Evolutionary conservation across 768 basidiomycete genomes (phyloP).

Genomic region (Mycena kentingensis): DNA sequence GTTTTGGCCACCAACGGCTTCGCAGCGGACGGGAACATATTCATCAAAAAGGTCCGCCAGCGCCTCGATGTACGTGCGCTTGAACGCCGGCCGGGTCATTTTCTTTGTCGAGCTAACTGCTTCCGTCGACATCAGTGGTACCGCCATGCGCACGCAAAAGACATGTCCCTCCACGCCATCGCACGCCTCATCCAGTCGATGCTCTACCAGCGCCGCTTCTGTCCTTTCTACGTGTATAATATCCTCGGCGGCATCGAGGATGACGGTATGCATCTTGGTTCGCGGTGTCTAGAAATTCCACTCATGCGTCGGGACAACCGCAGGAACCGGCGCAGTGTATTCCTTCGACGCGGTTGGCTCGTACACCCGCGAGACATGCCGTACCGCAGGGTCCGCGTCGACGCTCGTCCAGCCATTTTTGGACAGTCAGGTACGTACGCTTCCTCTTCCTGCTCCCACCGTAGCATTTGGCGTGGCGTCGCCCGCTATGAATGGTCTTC

Average conservation of each 20-base stretch:
- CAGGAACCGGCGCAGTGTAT: slow-evolving; percentile 95
- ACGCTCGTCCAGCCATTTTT: slow-evolving; percentile 94
- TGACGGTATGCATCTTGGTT: slow-evolving; percentile 66
- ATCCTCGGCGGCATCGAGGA: slow-evolving; percentile 96
- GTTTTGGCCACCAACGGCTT: slow-evolving; percentile 97
- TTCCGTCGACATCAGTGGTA: slow-evolving; percentile 81
- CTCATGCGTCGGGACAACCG: too few species aligned
- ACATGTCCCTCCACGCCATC: slow-evolving; percentile 93
- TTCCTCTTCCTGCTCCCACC: background rate
- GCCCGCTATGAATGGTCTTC: background rate
- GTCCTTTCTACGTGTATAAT: slow-evolving; percentile 98
- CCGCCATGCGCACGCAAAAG: slow-evolving; percentile 93
- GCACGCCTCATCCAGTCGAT: slow-evolving; percentile 97
- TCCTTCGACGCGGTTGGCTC: slow-evolving; percentile 99
- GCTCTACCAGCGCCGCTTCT: slow-evolving; percentile 94
- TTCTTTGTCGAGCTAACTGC: background rate
- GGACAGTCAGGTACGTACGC: slow-evolving; percentile 85
- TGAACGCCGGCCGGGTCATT: background rate
- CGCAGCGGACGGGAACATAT: slow-evolving; percentile 95
- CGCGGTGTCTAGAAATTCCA: background rate
- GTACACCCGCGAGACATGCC: slow-evolving; percentile 95
- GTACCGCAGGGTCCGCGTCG: slow-evolving; percentile 93
- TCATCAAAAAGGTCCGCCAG: slow-evolving; percentile 95
- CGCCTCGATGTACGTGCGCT: slow-evolving; percentile 77
- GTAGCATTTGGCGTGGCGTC: background rate